Base-by-base conservation (phyloP, 202 grass and related monocot genomes). In the Setaria viridis region DNA sequence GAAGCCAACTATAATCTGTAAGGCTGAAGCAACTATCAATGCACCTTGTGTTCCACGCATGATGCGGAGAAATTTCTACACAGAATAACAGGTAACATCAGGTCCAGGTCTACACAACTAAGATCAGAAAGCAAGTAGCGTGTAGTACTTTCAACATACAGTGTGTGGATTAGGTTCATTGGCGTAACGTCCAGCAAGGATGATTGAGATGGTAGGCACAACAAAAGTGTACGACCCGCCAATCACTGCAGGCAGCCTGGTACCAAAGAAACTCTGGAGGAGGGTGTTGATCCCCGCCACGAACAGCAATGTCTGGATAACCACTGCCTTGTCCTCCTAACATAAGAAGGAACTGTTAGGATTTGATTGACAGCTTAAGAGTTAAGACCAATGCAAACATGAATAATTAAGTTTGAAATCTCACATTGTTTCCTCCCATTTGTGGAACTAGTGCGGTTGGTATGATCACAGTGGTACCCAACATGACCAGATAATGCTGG, bases 341-440 rank as follows among this genome's bases (percentile, higher is more conserved):
- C 21, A 82, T 42, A 55, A 80, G 17, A 83, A 87, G 47, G 75
- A 88, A 39, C 7, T 3, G 25, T 74, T 63, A 77, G 67, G 51
- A 47, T 68, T 76, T 29, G 13, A 78, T 12, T 16, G 34, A 46
- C 9, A 13, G 29, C 51, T 67, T 57, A 46, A 67, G 70, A 35
- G 45, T 67, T 57, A 46, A 67, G 70, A 35, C 7, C 51, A 67
- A 84, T 25, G 4, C 35, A 72, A 79, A 69, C 9, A 77, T 25
- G 82, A 63, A 70, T 71, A 32, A 12, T 12, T 33, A 64, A 62
- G 62, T 29, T 78, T 65, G 30, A 15, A 80, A 56, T 80, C 79
- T 94, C 83, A 99, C 97, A 93, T 99, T 99, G 82, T 93, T 95
- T 83, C 97, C 97, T 45, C 97, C 97, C 97, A 99, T 99, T 68